Conservation (phyloP, 768 basidiomycete genomes). For the Vishniacozyma victoriae region DNA sequence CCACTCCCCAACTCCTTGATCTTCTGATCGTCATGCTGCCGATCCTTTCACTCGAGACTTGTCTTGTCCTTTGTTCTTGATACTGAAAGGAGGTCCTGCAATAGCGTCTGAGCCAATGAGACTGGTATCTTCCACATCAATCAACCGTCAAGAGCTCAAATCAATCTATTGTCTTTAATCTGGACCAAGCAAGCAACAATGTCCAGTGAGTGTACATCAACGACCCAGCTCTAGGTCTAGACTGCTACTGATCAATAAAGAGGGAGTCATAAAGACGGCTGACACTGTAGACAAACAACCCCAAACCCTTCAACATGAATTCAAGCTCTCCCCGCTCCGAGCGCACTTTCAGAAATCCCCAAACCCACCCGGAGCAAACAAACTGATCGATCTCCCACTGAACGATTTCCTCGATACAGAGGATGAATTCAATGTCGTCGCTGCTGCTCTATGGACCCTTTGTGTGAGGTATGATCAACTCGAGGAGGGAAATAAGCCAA, state of each 20-base stretch:
- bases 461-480: constrained; percentile 27
- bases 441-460: constrained; percentile 24
- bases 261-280: neutral
- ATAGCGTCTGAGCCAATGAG: neutral
- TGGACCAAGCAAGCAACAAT: neutral
- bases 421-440: constrained; percentile 36
- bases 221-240: neutral
- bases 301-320: constrained; percentile 25
- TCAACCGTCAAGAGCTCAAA: neutral
- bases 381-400: constrained; percentile 28
- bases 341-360: constrained; percentile 30
- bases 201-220: neutral
- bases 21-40: no score
- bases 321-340: constrained; percentile 15
- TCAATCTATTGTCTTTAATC: neutral
- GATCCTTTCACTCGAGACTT: neutral
- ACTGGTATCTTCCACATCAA: neutral
- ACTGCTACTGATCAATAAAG: neutral
- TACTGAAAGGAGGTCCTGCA: constrained; percentile 8
- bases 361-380: constrained; percentile 18
- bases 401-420: constrained; percentile 36
- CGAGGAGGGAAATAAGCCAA: constrained; percentile 18
- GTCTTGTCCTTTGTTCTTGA: constrained; percentile 4
- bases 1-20: no score
- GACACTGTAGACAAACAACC: constrained; percentile 1